Percentiles rank a stretch among this genome's conserved stretches.
Conservation (phyloP, 1,139 yeast genomes). For the Taiozyma sp. region DNA sequence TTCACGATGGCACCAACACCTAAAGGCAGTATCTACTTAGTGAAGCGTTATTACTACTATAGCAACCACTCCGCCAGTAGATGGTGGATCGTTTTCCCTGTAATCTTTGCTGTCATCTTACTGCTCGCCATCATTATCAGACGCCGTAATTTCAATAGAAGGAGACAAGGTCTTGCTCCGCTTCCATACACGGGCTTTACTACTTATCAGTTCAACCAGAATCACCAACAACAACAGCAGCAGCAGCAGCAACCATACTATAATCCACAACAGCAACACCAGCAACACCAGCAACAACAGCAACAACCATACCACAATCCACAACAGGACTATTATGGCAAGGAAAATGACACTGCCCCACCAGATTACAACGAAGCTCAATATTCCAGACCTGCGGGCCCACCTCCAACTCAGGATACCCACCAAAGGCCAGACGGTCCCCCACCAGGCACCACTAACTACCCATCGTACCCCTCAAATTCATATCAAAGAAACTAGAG, state of each 20-base stretch:
- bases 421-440: conserved; percentile 1
- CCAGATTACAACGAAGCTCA: conserved; percentile 3
- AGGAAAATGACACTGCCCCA: conserved; percentile 1
- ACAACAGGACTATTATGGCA: conserved; percentile 3
- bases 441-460: conserved; percentile 2
- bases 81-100: conserved; percentile 18
- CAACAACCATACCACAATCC: conserved; percentile 4
- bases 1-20: not conserved
- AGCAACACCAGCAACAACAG: no score
- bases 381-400: not conserved
- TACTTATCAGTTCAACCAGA: conserved; percentile 8
- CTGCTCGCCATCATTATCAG: conserved; percentile 11
- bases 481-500: conserved; percentile 6
- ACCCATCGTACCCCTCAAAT: conserved; percentile 6
- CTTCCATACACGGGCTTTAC: conserved; percentile 24
- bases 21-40: not conserved
- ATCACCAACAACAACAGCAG: conserved; percentile 1
- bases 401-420: not conserved
- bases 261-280: conserved; percentile 4
- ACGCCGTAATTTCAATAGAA: conserved; percentile 16
- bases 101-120: conserved; percentile 11
- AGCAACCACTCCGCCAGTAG: conserved; percentile 1
- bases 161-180: conserved; percentile 13
- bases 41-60: conserved; percentile 6
- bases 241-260: conserved; percentile 3